phyloP scores from a whole-genome alignment of 306 rosid genomes.

The Albizia julibrissin region DNA sequence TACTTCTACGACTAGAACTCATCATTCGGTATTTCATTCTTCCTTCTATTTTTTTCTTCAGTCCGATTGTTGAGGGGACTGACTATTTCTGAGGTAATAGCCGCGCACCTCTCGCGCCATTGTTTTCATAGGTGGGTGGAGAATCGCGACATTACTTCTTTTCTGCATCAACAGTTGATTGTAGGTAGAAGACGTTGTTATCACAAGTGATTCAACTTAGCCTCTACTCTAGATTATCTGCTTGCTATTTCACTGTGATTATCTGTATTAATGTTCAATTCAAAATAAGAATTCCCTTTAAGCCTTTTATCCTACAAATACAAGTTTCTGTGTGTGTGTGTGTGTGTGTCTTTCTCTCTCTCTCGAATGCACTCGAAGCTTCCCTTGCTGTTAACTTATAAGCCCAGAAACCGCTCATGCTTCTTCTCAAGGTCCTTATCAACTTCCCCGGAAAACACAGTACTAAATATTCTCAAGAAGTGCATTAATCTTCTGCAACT shows the following conservation, averaged over 20 bases:
- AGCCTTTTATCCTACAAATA: not conserved
- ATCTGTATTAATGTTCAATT: not conserved
- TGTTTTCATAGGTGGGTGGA: not conserved
- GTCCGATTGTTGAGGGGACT: not conserved
- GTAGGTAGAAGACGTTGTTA: not conserved
- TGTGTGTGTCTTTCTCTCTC: too few species aligned
- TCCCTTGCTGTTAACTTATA: slow-evolving; percentile 24
- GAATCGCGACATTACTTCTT: not conserved
- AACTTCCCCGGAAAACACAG: slow-evolving; percentile 29
- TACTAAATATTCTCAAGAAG: slow-evolving; percentile 37
- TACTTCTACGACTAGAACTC: slow-evolving; percentile 24
- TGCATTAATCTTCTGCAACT: slow-evolving; percentile 53
- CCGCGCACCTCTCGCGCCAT: not conserved
- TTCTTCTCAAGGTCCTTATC: slow-evolving; percentile 26
- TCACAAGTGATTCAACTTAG: not conserved
- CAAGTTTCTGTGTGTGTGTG: not conserved
- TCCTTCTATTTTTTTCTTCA: not conserved
- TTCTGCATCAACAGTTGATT: not conserved
- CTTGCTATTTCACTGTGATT: not conserved
- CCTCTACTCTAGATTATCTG: not conserved
- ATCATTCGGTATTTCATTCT: slow-evolving; percentile 39
- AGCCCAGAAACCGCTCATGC: slow-evolving; percentile 5
- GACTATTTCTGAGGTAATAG: too few species aligned
- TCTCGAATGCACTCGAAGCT: slow-evolving; percentile 16
- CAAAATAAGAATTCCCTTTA: not conserved